Percentiles rank a stretch among this genome's conserved stretches.
Evolutionary conservation across 768 basidiomycete species (phyloP).

Genomic region (Calocybe gangraenosa): DNA sequence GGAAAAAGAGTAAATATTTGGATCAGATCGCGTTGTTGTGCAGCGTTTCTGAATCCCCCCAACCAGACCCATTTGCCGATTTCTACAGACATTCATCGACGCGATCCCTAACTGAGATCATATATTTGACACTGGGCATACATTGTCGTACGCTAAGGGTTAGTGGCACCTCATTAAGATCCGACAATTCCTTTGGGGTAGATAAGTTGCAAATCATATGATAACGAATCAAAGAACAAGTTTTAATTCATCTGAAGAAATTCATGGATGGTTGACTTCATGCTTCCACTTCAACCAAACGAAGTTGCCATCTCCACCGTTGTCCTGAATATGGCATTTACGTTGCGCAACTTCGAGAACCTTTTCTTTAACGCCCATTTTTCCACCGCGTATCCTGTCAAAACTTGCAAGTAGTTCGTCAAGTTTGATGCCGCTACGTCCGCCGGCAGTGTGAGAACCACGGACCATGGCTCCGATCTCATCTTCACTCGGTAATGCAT

Average conservation of each 20-base stretch:
- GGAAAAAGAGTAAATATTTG: conserved; percentile 4
- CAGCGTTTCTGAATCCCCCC: neutral
- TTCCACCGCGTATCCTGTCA: conserved; percentile 40
- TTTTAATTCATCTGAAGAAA: neutral
- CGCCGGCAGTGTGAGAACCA: conserved; percentile 59
- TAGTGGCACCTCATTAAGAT: neutral
- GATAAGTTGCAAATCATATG: neutral
- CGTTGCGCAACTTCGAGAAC: conserved; percentile 72
- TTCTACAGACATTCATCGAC: neutral
- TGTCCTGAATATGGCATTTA: conserved; percentile 57
- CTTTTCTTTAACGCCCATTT: conserved; percentile 70
- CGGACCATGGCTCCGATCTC: conserved; percentile 65
- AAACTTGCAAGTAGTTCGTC: conserved; percentile 63
- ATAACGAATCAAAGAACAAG: neutral
- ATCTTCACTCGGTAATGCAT: conserved; percentile 72
- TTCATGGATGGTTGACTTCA: conserved; percentile 20
- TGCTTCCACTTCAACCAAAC: conserved; percentile 63
- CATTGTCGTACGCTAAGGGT: neutral
- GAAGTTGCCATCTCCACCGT: conserved; percentile 49
- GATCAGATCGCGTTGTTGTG: conserved; percentile 8
- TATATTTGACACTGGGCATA: neutral
- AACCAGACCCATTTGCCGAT: neutral
- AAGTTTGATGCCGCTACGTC: conserved; percentile 54
- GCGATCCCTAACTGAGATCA: conserved; percentile 2
- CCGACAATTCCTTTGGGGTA: too few relatives aligned